Conservation (phyloP, 2,329 filamentous ascomycete species). For the Pleomassaria siparia region DNA sequence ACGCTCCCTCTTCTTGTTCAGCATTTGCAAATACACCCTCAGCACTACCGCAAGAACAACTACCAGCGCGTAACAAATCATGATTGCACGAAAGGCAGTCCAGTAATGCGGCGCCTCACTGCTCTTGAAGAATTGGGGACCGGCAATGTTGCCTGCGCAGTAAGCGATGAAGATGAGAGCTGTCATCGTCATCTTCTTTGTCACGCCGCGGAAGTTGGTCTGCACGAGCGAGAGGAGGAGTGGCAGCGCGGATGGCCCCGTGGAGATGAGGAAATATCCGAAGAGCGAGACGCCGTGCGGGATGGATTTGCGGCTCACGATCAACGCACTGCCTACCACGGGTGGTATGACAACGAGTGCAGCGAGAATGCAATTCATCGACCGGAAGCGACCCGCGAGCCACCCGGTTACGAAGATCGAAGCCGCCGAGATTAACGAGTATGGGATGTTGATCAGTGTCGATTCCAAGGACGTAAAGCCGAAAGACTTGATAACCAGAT, state of each 20-base stretch:
- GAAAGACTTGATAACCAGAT: conserved; percentile 49
- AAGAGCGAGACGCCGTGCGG: conserved; percentile 21
- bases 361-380: conserved; percentile 19
- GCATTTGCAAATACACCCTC: conserved; percentile 21
- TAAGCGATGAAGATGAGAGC: conserved; percentile 39
- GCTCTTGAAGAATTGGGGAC: conserved; percentile 31
- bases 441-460: conserved; percentile 27
- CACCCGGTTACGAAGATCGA: conserved; percentile 17
- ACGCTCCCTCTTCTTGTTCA: conserved; percentile 21
- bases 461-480: conserved; percentile 45
- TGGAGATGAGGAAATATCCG: conserved; percentile 25
- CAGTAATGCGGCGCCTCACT: conserved; percentile 22
- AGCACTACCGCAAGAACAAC: conserved; percentile 28
- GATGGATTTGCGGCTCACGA: conserved; percentile 13
- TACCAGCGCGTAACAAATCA: conserved; percentile 36
- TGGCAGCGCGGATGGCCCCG: conserved; percentile 20
- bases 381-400: conserved; percentile 16
- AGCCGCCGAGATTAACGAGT: conserved; percentile 17
- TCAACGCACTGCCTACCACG: conserved; percentile 16
- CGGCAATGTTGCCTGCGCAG: conserved; percentile 33
- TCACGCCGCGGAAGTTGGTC: conserved; percentile 33
- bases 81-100: conserved; percentile 25
- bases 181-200: conserved; percentile 43
- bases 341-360: conserved; percentile 16
- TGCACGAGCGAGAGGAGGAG: conserved; percentile 22